Evolutionary conservation across 2,329 filamentous ascomycete genomes (phyloP).

Genomic region (Sporothrix humicola): DNA sequence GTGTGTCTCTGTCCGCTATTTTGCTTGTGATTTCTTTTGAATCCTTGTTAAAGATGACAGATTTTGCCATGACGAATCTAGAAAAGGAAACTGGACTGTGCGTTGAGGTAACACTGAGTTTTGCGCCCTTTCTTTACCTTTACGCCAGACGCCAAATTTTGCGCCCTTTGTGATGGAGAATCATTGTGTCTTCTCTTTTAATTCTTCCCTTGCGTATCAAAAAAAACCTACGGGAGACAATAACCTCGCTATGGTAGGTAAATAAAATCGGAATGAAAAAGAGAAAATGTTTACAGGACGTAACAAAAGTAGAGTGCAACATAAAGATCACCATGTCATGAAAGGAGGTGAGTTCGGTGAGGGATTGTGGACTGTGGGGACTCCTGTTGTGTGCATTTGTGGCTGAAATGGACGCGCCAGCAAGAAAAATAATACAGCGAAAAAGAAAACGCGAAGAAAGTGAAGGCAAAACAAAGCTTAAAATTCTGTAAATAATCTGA

Average conservation of each 20-base stretch:
- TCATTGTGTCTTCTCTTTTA: no score
- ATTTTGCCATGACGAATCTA: neutral
- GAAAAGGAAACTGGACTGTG: neutral
- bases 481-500: no score
- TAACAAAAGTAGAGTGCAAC: no score
- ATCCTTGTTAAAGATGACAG: neutral
- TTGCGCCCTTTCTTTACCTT: conserved; percentile 10
- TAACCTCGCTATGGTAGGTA: no score
- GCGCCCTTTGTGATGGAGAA: neutral
- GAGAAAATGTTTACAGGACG: no score
- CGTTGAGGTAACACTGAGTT: neutral
- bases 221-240: neutral
- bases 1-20: no score
- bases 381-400: conserved; percentile 12
- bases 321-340: no score
- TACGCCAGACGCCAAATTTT: no score
- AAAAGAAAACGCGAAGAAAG: neutral
- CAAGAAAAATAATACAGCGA: neutral
- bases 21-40: neutral
- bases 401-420: conserved; percentile 9
- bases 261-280: no score
- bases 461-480: neutral
- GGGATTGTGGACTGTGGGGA: neutral
- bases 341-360: conserved; percentile 14
- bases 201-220: neutral